Evolutionary conservation across 140 eudicot genomes (phyloP), one percentile per base, ranked within the genome.

Genomic region (Cichorium intybus): DNA sequence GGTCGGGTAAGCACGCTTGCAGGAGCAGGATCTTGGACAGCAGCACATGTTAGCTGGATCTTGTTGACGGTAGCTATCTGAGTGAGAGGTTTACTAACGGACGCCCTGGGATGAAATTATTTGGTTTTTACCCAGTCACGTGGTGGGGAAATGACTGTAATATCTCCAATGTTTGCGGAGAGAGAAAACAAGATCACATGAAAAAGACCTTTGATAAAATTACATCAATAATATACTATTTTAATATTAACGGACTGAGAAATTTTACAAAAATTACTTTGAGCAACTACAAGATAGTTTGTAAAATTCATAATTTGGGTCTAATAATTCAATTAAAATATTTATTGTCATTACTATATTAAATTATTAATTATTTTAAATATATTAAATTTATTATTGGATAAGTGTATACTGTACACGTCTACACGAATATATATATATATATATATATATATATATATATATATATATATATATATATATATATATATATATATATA

Each of bases 131-230:
- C 73, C 73, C 21, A 9, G 46, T 23, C 75, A 72, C 82, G 82
- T 77, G 82, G 62, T 71, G 62, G 65, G 65, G 77, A 50, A 17
- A 64, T 58, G 69, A 49, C 53, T 39, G 72, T 73, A 50, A 58
- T 41, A 56, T 71, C 75, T 77, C 78, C 82, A 29, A 77, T 45
- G 71, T 77, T 71, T 72, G 59, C 48, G 82, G 75, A 77, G 66
- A 77, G 82, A 71, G 78, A 71, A 67, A 61, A 50, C 18, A 75
- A 68, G 70, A 75, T 75, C 69, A 28, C 64, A 49, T 62, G 80
- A 75, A 68, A 75, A 75, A 51, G 75, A 68, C 75, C 37, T 47
- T 2, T 33, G 16, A 74, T n/a, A n/a, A n/a, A n/a, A n/a, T n/a
- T n/a, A n/a, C n/a, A n/a, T n/a, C n/a, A 23, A 26, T 28, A 43